Conservation (phyloP, 345 rosid genomes). For the Acer negundo region DNA sequence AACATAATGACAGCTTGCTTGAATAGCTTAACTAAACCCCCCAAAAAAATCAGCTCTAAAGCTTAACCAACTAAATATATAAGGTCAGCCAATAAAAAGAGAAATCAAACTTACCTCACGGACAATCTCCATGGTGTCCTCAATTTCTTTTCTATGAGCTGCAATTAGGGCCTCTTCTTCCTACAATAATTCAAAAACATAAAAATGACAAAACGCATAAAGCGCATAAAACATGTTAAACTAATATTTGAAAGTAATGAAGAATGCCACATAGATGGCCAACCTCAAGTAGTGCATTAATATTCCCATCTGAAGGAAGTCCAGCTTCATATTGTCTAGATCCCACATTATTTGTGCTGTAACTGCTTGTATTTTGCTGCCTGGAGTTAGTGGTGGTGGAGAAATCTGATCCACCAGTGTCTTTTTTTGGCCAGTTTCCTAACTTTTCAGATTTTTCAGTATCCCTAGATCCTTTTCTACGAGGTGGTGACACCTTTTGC, state of each 20-base stretch:
- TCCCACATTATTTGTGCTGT: slow-evolving; percentile 44
- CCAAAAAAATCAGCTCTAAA: neutral
- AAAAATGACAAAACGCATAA: slow-evolving; percentile 5
- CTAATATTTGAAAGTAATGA: neutral
- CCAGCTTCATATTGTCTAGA: slow-evolving; percentile 51
- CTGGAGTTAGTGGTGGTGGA: slow-evolving; percentile 39
- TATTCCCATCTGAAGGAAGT: slow-evolving; percentile 61
- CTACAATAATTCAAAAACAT: slow-evolving; percentile 35
- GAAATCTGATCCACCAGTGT: slow-evolving; percentile 49
- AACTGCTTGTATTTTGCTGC: slow-evolving; percentile 42
- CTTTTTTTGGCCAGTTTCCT: slow-evolving; percentile 57
- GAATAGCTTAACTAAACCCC: too few species aligned
- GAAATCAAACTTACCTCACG: slow-evolving; percentile 69
- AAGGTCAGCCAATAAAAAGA: slow-evolving; percentile 5
- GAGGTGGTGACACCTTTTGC: slow-evolving; percentile 81
- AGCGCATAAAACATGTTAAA: neutral
- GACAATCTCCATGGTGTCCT: slow-evolving; percentile 97
- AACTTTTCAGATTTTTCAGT: slow-evolving; percentile 64
- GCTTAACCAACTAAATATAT: neutral
- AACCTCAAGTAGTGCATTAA: slow-evolving; percentile 88
- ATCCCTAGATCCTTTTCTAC: slow-evolving; percentile 69
- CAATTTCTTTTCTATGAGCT: slow-evolving; percentile 98
- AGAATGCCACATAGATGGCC: slow-evolving; percentile 12
- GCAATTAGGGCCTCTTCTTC: slow-evolving; percentile 94
- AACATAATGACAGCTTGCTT: neutral